Evolutionary conservation across 2,329 filamentous ascomycete genomes (phyloP).

Genomic region (Periglandula ipomoeae): DNA sequence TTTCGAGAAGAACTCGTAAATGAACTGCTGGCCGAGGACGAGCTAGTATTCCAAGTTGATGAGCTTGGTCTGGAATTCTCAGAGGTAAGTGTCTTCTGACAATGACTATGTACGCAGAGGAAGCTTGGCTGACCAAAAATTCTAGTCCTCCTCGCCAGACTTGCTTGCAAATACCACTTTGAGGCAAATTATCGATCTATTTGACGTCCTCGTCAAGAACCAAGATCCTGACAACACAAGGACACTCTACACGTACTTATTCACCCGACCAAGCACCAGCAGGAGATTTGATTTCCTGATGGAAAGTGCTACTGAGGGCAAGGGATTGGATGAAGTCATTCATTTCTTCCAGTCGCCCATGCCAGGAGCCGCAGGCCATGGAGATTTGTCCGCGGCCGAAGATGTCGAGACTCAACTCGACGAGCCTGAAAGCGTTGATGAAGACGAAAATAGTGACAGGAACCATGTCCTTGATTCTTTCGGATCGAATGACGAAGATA

Average conservation of each 20-base stretch:
- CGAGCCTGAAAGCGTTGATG: conserved; percentile 14
- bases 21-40: conserved; percentile 36
- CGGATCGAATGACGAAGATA: neutral
- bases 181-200: conserved; percentile 32
- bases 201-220: conserved; percentile 34
- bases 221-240: conserved; percentile 30
- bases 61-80: conserved; percentile 44
- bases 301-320: conserved; percentile 32
- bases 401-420: conserved; percentile 10
- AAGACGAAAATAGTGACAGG: conserved; percentile 9
- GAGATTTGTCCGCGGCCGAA: conserved; percentile 1
- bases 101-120: neutral
- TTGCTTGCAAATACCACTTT: conserved; percentile 27
- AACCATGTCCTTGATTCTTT: conserved; percentile 14
- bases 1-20: conserved; percentile 36
- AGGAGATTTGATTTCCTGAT: conserved; percentile 30
- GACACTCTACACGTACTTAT: conserved; percentile 32
- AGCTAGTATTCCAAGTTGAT: conserved; percentile 42
- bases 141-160: conserved; percentile 26
- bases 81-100: conserved; percentile 32
- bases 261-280: conserved; percentile 29
- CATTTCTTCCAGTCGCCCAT: conserved; percentile 26
- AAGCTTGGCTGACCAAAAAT: conserved; percentile 16
- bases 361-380: neutral
- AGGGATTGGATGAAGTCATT: conserved; percentile 31